These are phyloP conservation scores for Herpetomonas tarakana DNA, from an alignment of 208 protist species.

Conservation along the genomic window DNA sequence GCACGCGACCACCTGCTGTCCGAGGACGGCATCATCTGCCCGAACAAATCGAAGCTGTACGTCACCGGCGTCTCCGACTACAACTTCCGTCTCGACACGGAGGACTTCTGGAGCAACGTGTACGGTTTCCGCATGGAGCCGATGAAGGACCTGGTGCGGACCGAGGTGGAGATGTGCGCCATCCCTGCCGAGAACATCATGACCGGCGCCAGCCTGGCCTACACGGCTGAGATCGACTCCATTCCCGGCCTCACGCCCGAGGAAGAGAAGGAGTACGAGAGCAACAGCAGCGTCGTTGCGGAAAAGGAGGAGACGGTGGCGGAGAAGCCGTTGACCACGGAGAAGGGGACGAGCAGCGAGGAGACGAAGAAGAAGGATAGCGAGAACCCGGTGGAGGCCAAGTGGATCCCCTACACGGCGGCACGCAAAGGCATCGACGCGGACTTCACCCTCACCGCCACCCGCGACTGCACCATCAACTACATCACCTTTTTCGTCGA, in stretches of 20 bases:
- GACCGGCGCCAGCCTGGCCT: constrained; percentile 51
- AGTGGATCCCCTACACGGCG: constrained; percentile 31
- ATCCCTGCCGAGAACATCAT: constrained; percentile 76
- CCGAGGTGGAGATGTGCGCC: constrained; percentile 74
- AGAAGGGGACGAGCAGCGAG: background rate
- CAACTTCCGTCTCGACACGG: constrained; percentile 75
- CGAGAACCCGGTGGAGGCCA: constrained; percentile 55
- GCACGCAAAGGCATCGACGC: constrained; percentile 52
- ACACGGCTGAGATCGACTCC: constrained; percentile 60
- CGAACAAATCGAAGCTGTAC: constrained; percentile 79
- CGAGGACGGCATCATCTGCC: constrained; percentile 69
- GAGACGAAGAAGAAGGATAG: constrained; percentile 8
- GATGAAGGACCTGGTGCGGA: constrained; percentile 85
- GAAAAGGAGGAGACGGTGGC: background rate
- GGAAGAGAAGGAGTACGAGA: constrained; percentile 36
- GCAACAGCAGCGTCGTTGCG: background rate
- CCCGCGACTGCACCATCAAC: constrained; percentile 65
- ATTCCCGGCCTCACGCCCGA: constrained; percentile 34
- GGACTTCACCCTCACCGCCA: constrained; percentile 49
- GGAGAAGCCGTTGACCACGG: background rate
- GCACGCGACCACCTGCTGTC: constrained; percentile 74
- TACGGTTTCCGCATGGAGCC: constrained; percentile 91
- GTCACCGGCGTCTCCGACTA: constrained; percentile 85
- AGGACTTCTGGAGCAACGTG: constrained; percentile 92
- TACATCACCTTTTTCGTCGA: constrained; percentile 88